Base-by-base conservation (phyloP, 2,329 filamentous ascomycete species). In the Ophiostoma tasmaniense region DNA sequence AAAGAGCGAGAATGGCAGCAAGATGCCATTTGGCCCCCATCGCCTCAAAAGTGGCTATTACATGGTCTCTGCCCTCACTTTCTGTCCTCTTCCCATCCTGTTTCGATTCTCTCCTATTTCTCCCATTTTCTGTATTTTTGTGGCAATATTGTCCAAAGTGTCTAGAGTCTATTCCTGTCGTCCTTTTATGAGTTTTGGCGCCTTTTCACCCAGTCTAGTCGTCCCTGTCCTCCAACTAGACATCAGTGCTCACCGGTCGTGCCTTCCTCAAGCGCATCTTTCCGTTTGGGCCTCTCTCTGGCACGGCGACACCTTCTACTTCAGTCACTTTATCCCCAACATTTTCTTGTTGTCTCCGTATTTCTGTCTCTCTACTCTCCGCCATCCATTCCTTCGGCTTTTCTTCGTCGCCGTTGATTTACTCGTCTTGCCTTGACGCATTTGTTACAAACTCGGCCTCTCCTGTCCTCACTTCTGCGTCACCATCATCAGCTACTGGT, bases 21-120 rank as follows among this genome's bases (percentile, higher is more conserved):
- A 61, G 55, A 61, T 61, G 55, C 55, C 45, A 50, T 66, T 33
- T 66, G 64, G 64, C 64, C 64, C 64, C 64, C 64, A 66, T 35
- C 33, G 22, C 39, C 22, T 14, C 20, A n/a, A 42, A 42, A 66
- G 22, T 14, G n/a, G 28, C 64, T 66, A 52, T 22, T 50, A 50
- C 6, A 52, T 35, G 39, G 14, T 25, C 25, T 39, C 55, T 61
- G 55, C 25, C 25, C 25, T 61, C 52, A 14, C 52, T 59, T 59
- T 59, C 3, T 59, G 10, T 30, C 11, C 22, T 30, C 25, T 30
- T 30, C 30, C 22, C 25, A 13, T 39, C 17, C 11, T 45, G 17
- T n/a, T 42, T 14, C 42, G 20, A 7, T 45, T 45, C 42, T 30
- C 25, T 61, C 55, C 55, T 30, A 13, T 20, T 55, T 25, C 55